Evolutionary conservation across 176 grass and related monocot genomes (phyloP).

Genomic region (Carex littledalei): DNA sequence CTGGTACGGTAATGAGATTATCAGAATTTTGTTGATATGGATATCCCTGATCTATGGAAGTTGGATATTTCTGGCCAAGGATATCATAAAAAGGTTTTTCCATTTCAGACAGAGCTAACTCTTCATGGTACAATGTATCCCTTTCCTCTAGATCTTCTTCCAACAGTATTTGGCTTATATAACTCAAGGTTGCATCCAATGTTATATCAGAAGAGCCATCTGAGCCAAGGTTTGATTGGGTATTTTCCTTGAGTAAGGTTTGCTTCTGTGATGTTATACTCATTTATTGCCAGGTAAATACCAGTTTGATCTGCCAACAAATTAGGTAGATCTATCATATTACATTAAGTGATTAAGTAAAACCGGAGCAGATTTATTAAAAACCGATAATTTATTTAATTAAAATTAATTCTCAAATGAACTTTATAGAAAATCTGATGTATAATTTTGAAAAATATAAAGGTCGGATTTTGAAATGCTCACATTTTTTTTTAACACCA

Average conservation of each 20-base stretch:
- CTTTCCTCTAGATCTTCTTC: slow-evolving; percentile 46
- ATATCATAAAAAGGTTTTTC: slow-evolving; percentile 56
- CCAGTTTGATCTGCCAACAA: not conserved
- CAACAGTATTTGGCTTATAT: slow-evolving; percentile 43
- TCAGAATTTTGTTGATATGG: not conserved
- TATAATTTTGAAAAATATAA: too few relatives aligned
- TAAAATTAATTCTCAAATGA: too few relatives aligned
- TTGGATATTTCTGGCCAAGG: slow-evolving; percentile 31
- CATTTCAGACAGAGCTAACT: slow-evolving; percentile 31
- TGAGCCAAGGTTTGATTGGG: not conserved
- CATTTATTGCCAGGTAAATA: not conserved
- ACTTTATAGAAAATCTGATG: too few relatives aligned
- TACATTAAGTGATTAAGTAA: not conserved
- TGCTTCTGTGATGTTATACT: not conserved
- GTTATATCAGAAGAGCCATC: slow-evolving; percentile 16
- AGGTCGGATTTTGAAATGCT: too few relatives aligned
- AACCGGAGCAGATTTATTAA: not conserved
- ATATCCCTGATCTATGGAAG: not conserved
- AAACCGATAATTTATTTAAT: too few relatives aligned
- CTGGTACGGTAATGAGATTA: not conserved
- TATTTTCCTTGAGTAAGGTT: not conserved
- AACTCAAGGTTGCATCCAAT: slow-evolving; percentile 39
- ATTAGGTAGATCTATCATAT: not conserved
- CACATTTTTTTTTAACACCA: too few relatives aligned
- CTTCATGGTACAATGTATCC: slow-evolving; percentile 25